phyloP scores from a whole-genome alignment of 306 rosid genomes.

The Neltuma alba region DNA sequence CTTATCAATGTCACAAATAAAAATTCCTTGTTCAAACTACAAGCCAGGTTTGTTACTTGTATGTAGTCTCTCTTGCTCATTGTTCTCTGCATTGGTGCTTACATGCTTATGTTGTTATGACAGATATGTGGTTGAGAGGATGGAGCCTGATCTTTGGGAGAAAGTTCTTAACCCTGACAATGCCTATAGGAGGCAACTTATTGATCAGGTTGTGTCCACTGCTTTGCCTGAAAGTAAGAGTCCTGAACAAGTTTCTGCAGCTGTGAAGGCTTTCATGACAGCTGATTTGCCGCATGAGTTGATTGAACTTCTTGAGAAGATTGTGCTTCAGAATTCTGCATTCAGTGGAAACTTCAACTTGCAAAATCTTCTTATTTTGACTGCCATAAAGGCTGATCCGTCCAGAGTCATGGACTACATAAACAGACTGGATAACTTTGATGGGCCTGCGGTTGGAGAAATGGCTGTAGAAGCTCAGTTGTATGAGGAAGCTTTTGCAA shows the following conservation, averaged over 20 bases:
- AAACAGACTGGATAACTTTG: conserved; percentile 94
- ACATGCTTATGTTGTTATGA: conserved; percentile 36
- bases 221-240: conserved; percentile 99
- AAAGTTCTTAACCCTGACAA: conserved; percentile 90
- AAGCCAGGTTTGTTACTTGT: conserved; percentile 82
- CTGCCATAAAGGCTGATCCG: conserved; percentile 98
- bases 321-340: conserved; percentile 98
- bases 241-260: conserved; percentile 99
- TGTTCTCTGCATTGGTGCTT: conserved; percentile 28
- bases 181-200: conserved; percentile 91
- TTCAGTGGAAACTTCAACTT: conserved; percentile 97
- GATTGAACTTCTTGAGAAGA: conserved; percentile 99
- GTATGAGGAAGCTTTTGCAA: conserved; percentile 92
- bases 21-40: conserved; percentile 95
- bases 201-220: conserved; percentile 98
- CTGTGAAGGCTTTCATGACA: conserved; percentile 99
- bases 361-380: conserved; percentile 93
- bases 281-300: conserved; percentile 99
- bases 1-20: conserved; percentile 92
- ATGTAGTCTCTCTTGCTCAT: conserved; percentile 18
- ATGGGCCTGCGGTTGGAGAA: conserved; percentile 99
- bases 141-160: conserved; percentile 96
- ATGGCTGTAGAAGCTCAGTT: conserved; percentile 96
- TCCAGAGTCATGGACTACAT: conserved; percentile 99
- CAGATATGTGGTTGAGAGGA: conserved; percentile 99